Base-by-base conservation (phyloP, 352 stramenopile genomes). In the Globisporangium acanthophoron region DNA sequence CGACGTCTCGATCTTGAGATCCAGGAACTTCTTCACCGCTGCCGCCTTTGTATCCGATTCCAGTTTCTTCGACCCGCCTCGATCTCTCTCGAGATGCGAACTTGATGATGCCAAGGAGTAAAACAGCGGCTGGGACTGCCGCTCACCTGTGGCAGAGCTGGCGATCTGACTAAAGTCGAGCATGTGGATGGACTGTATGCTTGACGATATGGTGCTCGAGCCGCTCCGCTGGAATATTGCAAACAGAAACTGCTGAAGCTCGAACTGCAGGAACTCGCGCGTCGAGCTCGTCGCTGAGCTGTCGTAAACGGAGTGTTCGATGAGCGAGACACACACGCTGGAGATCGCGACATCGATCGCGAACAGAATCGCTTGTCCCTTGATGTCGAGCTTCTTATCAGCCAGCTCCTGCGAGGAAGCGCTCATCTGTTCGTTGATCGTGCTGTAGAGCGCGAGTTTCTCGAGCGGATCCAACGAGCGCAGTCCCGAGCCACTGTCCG, bases 251-350 rank as follows among this genome's bases (percentile, higher is more conserved):
- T 84, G 65, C 39, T 80, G 70, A 11, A 93, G 55, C 47, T 90
- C 78, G 37, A 93, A 91, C 3, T 74, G 63, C 16, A 93, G 56
- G 62, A 92, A 85, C 21, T 90, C 71, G 66, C 78, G 71, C 3
- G 68, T 71, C 37, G 43, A 54, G 49, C 35, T 49, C 24, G 21
- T 47, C 7, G 62, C 54, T 3, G 52, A n/a, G 39, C 33, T 53
- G 20, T 52, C 52, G 27, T 37, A 44, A 21, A 58, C 48, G 0
- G 45, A 43, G 12, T 65, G 66, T 29, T 80, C 69, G 11, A 78
- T 58, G 8, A 82, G 66, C 20, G 65, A 73, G 31, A 81, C 63
- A 1, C 55, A 61, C 16, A 90, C 79, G 31, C 81, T 91, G 18
- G 73, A 77, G 5, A 91, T 75, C 5, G 72, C 79, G 18, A 90